These are phyloP conservation scores for Raffaelea ambrosiae DNA, from an alignment of 2,329 filamentous ascomycete species.

Conservation along the genomic window DNA sequence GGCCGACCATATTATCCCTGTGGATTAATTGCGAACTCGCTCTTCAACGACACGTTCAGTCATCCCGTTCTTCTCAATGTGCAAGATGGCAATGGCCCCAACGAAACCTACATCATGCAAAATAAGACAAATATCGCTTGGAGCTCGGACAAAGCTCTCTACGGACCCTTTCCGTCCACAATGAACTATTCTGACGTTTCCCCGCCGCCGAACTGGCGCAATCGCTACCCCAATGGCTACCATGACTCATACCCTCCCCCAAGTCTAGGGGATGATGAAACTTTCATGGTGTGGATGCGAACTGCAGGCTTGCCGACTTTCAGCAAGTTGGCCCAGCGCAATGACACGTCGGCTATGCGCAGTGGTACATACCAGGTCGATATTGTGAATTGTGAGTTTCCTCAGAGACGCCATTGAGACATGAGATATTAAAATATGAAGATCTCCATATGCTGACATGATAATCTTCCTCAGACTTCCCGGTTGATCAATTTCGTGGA, in stretches of 20 bases:
- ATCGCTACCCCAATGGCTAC: slow-evolving; percentile 64
- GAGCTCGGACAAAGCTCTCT: slow-evolving; percentile 73
- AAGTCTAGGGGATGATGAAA: slow-evolving; percentile 65
- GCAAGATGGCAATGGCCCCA: slow-evolving; percentile 24
- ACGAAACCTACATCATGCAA: slow-evolving; percentile 64
- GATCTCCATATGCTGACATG: slow-evolving; percentile 3
- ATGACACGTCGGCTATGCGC: slow-evolving; percentile 60
- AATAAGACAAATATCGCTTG: slow-evolving; percentile 73
- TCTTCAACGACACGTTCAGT: slow-evolving; percentile 89
- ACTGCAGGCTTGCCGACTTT: slow-evolving; percentile 90
- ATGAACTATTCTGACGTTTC: slow-evolving; percentile 59
- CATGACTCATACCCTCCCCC: slow-evolving; percentile 57
- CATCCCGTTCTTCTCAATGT: slow-evolving; percentile 55
- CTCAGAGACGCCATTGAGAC: not conserved
- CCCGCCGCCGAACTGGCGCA: slow-evolving; percentile 80
- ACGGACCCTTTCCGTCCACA: slow-evolving; percentile 48
- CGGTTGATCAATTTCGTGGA: slow-evolving; percentile 68
- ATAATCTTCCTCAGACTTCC: slow-evolving; percentile 64
- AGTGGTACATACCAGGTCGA: slow-evolving; percentile 67
- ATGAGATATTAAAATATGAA: too few species aligned
- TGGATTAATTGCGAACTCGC: slow-evolving; percentile 89
- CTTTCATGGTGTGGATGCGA: slow-evolving; percentile 98
- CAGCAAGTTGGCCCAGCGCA: slow-evolving; percentile 84
- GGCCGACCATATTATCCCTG: slow-evolving; percentile 82
- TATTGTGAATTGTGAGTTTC: slow-evolving; percentile 67